phyloP scores from a whole-genome alignment of 306 rosid genomes.

The Trifolium fragiferum region DNA sequence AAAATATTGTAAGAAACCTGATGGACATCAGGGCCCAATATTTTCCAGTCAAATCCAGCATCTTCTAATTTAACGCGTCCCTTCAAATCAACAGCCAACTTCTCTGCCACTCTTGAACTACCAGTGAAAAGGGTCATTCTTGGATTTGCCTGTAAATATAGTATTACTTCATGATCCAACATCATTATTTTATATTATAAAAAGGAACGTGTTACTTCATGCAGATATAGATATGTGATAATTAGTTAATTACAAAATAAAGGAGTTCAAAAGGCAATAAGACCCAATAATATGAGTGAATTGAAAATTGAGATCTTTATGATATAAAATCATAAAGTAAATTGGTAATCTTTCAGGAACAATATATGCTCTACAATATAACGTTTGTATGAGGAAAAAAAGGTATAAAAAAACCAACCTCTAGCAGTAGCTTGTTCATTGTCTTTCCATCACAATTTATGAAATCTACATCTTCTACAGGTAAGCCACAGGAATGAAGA shows the following conservation, averaged over 20 bases:
- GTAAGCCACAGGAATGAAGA: constrained; percentile 91
- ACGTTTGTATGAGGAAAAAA: not conserved
- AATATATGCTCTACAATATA: constrained; percentile 5
- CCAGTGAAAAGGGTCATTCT: constrained; percentile 98
- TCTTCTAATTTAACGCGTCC: constrained; percentile 94
- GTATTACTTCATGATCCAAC: constrained; percentile 28
- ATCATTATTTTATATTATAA: constrained; percentile 7
- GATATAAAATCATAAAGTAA: constrained; percentile 21
- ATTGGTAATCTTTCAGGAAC: constrained; percentile 23
- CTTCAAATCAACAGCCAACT: constrained; percentile 78
- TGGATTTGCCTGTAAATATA: constrained; percentile 71
- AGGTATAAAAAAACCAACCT: constrained; percentile 60
- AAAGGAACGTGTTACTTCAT: constrained; percentile 13
- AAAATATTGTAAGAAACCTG: constrained; percentile 60
- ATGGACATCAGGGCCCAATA: constrained; percentile 93
- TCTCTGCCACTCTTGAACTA: constrained; percentile 98
- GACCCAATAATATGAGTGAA: constrained; percentile 5
- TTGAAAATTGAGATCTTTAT: constrained; percentile 33
- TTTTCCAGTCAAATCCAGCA: constrained; percentile 99
- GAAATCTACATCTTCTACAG: constrained; percentile 83
- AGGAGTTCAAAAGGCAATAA: constrained; percentile 15
- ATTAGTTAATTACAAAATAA: constrained; percentile 20
- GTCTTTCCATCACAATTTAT: constrained; percentile 91
- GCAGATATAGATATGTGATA: constrained; percentile 8
- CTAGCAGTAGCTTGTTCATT: constrained; percentile 83